Evolutionary conservation across 1,284 basidiomycete genomes (phyloP).

Genomic region (Trichosporon ovoides): DNA sequence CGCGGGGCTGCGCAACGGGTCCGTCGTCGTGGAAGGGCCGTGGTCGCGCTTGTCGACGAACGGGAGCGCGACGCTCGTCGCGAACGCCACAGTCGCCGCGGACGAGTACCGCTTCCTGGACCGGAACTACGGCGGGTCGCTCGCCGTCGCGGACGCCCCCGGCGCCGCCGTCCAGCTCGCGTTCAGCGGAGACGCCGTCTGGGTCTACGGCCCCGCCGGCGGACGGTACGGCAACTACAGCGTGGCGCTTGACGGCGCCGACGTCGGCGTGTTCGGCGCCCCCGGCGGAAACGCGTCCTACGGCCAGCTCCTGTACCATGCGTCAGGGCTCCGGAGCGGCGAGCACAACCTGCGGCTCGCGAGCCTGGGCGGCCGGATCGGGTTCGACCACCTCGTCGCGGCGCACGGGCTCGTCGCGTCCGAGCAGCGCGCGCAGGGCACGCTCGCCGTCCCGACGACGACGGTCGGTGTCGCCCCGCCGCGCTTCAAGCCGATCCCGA

Average conservation of each 20-base stretch:
- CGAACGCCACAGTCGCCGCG: conserved; percentile 16
- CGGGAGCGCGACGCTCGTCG: conserved; percentile 10
- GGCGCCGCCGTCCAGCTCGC: conserved; percentile 4
- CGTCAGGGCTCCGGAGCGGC: conserved; percentile 22
- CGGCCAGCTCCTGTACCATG: conserved; percentile 29
- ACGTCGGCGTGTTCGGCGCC: conserved; percentile 27
- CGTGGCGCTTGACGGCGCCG: conserved; percentile 29
- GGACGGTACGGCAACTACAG: conserved; percentile 28
- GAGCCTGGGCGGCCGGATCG: conserved; percentile 27
- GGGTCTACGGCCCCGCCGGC: conserved; percentile 33
- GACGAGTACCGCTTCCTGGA: not conserved
- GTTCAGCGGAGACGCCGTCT: conserved; percentile 29
- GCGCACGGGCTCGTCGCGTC: conserved; percentile 12
- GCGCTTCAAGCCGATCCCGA: not conserved
- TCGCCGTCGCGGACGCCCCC: conserved; percentile 34
- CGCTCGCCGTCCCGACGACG: not conserved
- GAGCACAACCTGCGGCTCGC: conserved; percentile 26
- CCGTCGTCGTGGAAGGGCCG: conserved; percentile 26
- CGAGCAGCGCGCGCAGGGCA: not conserved
- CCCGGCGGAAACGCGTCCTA: conserved; percentile 27
- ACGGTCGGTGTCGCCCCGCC: not conserved
- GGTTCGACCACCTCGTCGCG: conserved; percentile 31
- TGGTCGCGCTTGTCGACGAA: conserved; percentile 41
- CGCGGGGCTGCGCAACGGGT: conserved; percentile 33
- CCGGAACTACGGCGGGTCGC: conserved; percentile 24